Conservation (phyloP, 371 early-diverging fungal genomes). For the Synchytrium microbalum region DNA sequence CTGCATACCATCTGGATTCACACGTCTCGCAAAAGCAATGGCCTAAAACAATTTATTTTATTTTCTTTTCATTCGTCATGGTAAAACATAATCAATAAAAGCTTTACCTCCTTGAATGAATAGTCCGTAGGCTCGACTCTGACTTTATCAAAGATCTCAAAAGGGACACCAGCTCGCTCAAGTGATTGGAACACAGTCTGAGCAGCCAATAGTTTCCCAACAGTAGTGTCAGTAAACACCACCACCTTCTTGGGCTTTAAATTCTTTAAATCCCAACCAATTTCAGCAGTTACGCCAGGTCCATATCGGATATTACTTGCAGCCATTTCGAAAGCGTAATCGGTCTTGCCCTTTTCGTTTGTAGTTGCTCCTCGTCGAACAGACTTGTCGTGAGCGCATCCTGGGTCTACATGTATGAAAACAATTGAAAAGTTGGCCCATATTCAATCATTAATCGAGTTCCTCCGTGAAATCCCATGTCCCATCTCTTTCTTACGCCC, state of each 20-base stretch:
- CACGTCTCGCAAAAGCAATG: conserved; percentile 66
- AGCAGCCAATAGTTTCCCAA: conserved; percentile 65
- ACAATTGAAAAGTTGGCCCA: too few relatives aligned
- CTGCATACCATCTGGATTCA: conserved; percentile 69
- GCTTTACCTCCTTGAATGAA: conserved; percentile 2
- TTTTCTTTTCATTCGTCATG: background rate
- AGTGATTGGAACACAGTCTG: conserved; percentile 71
- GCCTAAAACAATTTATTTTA: conserved; percentile 57
- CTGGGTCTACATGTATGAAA: background rate
- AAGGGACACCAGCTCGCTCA: conserved; percentile 58
- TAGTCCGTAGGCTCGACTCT: conserved; percentile 80
- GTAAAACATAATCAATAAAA: background rate
- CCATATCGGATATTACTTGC: conserved; percentile 84
- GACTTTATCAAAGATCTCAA: conserved; percentile 67
- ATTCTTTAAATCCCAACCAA: conserved; percentile 78
- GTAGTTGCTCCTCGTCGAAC: conserved; percentile 19
- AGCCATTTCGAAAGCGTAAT: conserved; percentile 86
- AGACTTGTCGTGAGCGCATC: background rate
- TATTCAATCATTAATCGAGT: too few relatives aligned
- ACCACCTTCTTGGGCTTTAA: conserved; percentile 68
- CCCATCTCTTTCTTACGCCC: too few relatives aligned
- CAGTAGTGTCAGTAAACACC: conserved; percentile 78
- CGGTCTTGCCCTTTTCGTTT: conserved; percentile 30
- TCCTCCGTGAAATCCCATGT: too few relatives aligned
- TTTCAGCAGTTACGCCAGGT: conserved; percentile 75